Evolutionary conservation across 2,329 filamentous ascomycete genomes (phyloP).

Genomic region (Calonectria ilicicola): DNA sequence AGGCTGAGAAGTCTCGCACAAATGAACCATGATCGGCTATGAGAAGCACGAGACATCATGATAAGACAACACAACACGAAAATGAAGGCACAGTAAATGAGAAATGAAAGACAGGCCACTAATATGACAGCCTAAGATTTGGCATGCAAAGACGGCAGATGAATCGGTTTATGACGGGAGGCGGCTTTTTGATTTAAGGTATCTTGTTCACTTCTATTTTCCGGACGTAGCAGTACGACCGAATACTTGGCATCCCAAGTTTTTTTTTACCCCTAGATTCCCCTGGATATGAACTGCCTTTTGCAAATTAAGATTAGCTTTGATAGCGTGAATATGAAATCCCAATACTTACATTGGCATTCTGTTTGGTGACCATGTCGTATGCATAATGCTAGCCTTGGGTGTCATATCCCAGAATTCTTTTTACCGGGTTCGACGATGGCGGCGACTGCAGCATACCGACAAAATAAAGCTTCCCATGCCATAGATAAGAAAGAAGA

Average conservation of each 20-base stretch:
- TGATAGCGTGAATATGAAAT: neutral
- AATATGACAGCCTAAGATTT: neutral
- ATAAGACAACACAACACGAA: neutral
- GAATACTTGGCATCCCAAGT: neutral
- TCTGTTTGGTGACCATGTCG: neutral
- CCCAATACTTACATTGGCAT: neutral
- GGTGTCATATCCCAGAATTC: neutral
- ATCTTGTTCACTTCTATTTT: neutral
- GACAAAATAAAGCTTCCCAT: neutral
- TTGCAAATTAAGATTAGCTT: constrained; percentile 2
- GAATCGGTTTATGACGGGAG: neutral
- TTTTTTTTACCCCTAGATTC: neutral
- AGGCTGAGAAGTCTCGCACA: constrained; percentile 21
- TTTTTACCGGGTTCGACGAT: neutral
- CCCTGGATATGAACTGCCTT: neutral
- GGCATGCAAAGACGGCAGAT: neutral
- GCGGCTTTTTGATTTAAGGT: neutral
- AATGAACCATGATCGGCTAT: neutral
- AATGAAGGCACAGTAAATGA: neutral
- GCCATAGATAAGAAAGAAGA: neutral
- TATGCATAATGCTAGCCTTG: too few relatives aligned
- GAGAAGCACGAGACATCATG: neutral
- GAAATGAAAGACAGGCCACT: constrained; percentile 13
- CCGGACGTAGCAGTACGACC: neutral
- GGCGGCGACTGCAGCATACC: neutral